These are phyloP conservation scores for Blastocystis sp. DNA, from an alignment of 352 stramenopile genomes.

Conservation along the genomic window DNA sequence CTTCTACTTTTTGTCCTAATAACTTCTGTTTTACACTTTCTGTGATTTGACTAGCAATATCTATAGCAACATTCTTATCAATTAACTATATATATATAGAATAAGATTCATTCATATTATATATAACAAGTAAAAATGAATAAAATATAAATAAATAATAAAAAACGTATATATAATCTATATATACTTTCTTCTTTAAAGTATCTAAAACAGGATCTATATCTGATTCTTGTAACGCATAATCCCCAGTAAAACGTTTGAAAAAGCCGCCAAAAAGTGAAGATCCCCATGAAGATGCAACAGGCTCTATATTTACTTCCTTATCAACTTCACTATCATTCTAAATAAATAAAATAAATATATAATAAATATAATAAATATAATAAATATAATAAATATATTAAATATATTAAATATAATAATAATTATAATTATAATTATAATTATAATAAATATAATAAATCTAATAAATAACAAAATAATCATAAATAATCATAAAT, in stretches of 20 bases:
- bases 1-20: constrained; percentile 75
- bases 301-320: neutral
- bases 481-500: no score
- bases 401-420: no score
- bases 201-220: constrained; percentile 68
- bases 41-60: constrained; percentile 78
- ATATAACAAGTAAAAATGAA: no score
- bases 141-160: no score
- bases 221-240: constrained; percentile 72
- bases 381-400: constrained; percentile 1
- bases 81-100: constrained; percentile 53
- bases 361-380: neutral
- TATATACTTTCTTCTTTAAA: constrained; percentile 67
- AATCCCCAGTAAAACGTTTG: constrained; percentile 59
- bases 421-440: no score
- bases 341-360: no score
- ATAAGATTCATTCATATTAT: no score
- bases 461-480: no score
- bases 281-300: constrained; percentile 9
- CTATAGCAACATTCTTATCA: constrained; percentile 83
- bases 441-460: no score
- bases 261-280: constrained; percentile 55
- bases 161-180: no score
- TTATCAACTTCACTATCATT: constrained; percentile 34
- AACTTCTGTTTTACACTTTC: constrained; percentile 74